Evolutionary conservation across 2,329 filamentous ascomycete genomes (phyloP), one percentile per base, ranked within the genome.

Genomic region (Alternaria panax): DNA sequence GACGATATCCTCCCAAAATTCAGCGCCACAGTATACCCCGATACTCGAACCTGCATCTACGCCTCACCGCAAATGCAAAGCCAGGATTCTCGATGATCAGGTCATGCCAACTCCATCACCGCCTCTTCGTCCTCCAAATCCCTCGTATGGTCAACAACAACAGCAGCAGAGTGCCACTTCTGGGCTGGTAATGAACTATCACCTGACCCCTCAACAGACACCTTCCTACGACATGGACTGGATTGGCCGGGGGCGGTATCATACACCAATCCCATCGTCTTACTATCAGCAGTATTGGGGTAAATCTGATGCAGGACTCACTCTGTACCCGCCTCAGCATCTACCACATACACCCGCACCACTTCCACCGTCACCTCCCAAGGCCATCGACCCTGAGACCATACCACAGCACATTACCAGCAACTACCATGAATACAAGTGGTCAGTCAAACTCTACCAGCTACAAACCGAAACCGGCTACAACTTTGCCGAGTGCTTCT

Each of bases 381-480:
- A 50, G 11, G 32, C 45, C 28, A 24, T 51, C 55, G 20, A 51
- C 28, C 14, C 61, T 66, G 38, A 38, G 40, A 4, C 14, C 42
- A 7, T 42, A 32, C 1, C 22, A 5, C 70, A 73, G 34, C 25
- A 25, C 8, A 73, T 76, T 18, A 60, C 60, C 9, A 11, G 2
- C 34, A 36, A 54, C 3, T 72, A 76, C 43, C 40, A 57, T 1
- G 52, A 68, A 7, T 76, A 73, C 65, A 67, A 58, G 24, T 70
- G 64, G 65, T 57, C 71, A 1, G 61, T 74, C 9, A 59, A 42
- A 5, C 66, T 65, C 12, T 75, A 69, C 53, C 34, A 64, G 18
- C 51, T 76, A 4, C 18, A 52, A n/a, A 22, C 62, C 11, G 52
- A 59, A 9, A 50, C 43, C 3, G 43, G 48, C 8, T 63, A 60